A percentile compares a stretch with the other conserved stretches of the same genome.
phyloP scores from a whole-genome alignment of 164 flowering plant species.

The Paratinospora sagittata region DNA sequence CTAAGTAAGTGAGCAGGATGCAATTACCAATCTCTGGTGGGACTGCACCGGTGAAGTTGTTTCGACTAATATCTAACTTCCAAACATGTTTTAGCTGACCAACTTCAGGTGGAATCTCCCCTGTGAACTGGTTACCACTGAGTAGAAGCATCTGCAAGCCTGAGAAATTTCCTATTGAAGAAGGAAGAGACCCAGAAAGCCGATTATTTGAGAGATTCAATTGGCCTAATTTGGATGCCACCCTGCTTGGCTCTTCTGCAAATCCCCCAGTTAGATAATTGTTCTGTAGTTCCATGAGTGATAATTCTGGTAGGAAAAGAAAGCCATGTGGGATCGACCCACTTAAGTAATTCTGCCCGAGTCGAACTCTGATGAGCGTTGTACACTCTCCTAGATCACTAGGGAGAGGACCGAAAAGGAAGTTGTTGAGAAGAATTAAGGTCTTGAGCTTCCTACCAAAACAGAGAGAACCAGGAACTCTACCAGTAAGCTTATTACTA shows the following conservation, averaged over 20 bases:
- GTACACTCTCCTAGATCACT: conserved; percentile 47
- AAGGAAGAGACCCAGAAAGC: conserved; percentile 48
- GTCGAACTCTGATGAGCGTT: conserved; percentile 40
- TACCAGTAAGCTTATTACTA: conserved; percentile 55
- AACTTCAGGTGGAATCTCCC: conserved; percentile 50
- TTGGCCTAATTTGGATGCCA: conserved; percentile 36
- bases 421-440: conserved; percentile 50
- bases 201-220: conserved; percentile 51
- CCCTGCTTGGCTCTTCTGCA: conserved; percentile 21
- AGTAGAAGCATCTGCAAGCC: conserved; percentile 45
- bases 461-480: conserved; percentile 44
- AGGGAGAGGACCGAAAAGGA: conserved; percentile 58
- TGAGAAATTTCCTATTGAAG: conserved; percentile 45
- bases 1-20: conserved; percentile 40
- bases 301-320: conserved; percentile 47
- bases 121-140: conserved; percentile 44
- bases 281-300: conserved; percentile 49
- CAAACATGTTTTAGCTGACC: conserved; percentile 37
- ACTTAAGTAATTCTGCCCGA: conserved; percentile 51
- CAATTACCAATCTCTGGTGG: conserved; percentile 49
- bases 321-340: conserved; percentile 54
- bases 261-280: conserved; percentile 46
- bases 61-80: conserved; percentile 44
- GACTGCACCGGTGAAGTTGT: conserved; percentile 52
- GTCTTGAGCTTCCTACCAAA: conserved; percentile 37